phyloP scores from a whole-genome alignment of 2,329 filamentous ascomycete genomes.

The Harringtonia lauricola region DNA sequence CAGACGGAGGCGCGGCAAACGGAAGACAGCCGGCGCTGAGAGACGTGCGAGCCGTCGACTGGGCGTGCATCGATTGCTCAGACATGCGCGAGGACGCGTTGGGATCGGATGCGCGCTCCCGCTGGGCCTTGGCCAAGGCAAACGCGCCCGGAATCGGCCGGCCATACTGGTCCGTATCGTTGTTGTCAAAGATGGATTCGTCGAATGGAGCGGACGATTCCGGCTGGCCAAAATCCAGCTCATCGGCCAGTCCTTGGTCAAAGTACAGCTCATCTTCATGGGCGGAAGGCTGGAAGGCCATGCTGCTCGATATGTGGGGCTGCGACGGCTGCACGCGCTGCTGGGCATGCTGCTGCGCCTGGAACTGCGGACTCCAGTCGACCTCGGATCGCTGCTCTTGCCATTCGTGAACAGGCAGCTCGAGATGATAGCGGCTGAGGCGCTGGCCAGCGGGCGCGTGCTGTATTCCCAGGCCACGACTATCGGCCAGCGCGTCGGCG shows the following conservation, averaged over 20 bases:
- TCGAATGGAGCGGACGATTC: constrained; percentile 52
- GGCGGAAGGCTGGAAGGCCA: background rate
- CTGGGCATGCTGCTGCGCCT: constrained; percentile 6
- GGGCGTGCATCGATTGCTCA: constrained; percentile 27
- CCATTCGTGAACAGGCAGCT: background rate
- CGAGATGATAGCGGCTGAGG: background rate
- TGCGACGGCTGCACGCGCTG: constrained; percentile 13
- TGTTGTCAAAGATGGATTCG: constrained; percentile 61
- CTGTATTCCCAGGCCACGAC: background rate
- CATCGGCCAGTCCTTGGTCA: constrained; percentile 38
- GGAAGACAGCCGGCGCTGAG: constrained; percentile 23
- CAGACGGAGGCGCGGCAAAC: constrained; percentile 10
- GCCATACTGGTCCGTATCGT: constrained; percentile 52
- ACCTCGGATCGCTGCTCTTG: too few relatives aligned
- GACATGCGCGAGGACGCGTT: constrained; percentile 29
- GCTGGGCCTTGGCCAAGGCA: constrained; percentile 37
- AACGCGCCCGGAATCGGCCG: constrained; percentile 49
- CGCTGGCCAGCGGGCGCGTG: background rate
- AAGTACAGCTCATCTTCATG: constrained; percentile 56
- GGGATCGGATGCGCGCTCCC: constrained; percentile 33
- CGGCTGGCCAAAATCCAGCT: constrained; percentile 34
- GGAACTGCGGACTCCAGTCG: too few relatives aligned
- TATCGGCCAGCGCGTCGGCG: background rate
- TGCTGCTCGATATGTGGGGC: background rate
- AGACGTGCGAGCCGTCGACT: constrained; percentile 43